Base-by-base conservation (phyloP, 1,284 basidiomycete genomes). In the Naganishia albida region DNA sequence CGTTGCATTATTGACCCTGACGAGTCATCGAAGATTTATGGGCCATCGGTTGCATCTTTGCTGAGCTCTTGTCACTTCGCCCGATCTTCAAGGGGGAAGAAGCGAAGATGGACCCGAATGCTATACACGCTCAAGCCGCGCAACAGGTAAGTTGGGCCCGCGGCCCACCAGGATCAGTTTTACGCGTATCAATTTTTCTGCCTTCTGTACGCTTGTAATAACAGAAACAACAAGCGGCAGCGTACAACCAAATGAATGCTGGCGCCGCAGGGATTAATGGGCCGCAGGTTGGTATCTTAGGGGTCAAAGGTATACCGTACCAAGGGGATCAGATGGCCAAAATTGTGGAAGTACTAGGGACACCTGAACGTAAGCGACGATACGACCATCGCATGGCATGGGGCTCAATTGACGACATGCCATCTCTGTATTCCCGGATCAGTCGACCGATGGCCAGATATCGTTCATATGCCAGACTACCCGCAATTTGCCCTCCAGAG, bases 41-140 rank as follows among this genome's bases (percentile, higher is more conserved):
- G 95, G 93, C 94, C 6, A 87, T 97, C 2, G 95, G 94, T 0
- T 99, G 95, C 75, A 96, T 99, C 63, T 89, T 95, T 81, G 96
- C 94, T 2, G 96, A 99, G 77, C 81, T 99, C 23, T 85, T 96
- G 0, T 93, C 91, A 65, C 80, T 98, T 18, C 82, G 95, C 10
- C 96, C 96, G 0, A 97, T 99, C 71, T 99, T 99, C 83, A 99
- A 99, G 77, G 96, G 96, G 15, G 96, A 99, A 77, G 96, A 99
- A 78, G 95, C 94, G 7, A 98, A 98, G 78, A 81, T 97, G 66
- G 93, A 97, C 39, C 57, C 57, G 7, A 39, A 26, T 2, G 64
- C 56, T 34, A 54, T 54, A 0, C 60, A 63, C 16, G 60, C 60
- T 16, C 60, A 69, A 39, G 46, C 49, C 7, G 39, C 15, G 48